Conservation (phyloP, 768 basidiomycete genomes). For the Collybia nuda region DNA sequence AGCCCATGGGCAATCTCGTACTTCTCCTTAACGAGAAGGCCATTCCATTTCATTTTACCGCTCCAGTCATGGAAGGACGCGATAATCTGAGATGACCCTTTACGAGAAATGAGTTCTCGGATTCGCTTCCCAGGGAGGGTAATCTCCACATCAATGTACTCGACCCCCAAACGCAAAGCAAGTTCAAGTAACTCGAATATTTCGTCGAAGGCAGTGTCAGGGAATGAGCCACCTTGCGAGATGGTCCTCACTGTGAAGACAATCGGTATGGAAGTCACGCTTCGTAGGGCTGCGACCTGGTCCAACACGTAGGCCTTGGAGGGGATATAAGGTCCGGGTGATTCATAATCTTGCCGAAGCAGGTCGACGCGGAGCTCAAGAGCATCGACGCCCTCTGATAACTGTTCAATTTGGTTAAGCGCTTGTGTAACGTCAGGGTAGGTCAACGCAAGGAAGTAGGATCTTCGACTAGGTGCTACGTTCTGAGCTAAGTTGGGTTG, state of each 20-base stretch:
- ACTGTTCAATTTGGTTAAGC: constrained; percentile 63
- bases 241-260: constrained; percentile 89
- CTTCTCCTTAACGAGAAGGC: constrained; percentile 62
- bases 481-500: constrained; percentile 63
- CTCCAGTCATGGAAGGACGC: constrained; percentile 97
- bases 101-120: constrained; percentile 54
- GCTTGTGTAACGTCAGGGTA: constrained; percentile 84
- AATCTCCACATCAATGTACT: constrained; percentile 92
- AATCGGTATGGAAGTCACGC: constrained; percentile 78
- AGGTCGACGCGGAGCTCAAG: constrained; percentile 94
- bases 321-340: constrained; percentile 58
- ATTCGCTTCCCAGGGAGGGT: constrained; percentile 67
- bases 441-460: constrained; percentile 91
- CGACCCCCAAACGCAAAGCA: constrained; percentile 80
- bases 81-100: constrained; percentile 77
- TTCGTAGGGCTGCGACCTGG: constrained; percentile 79
- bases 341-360: constrained; percentile 53
- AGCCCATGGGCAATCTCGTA: constrained; percentile 62
- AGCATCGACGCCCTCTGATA: constrained; percentile 86
- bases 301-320: constrained; percentile 70
- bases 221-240: constrained; percentile 90
- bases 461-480: constrained; percentile 53
- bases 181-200: constrained; percentile 76
- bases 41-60: constrained; percentile 81
- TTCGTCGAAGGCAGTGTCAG: constrained; percentile 70